Evolutionary conservation across 163 green algal genomes (phyloP), one percentile per base, ranked within the genome.

Genomic region (Scenedesmus sp.): DNA sequence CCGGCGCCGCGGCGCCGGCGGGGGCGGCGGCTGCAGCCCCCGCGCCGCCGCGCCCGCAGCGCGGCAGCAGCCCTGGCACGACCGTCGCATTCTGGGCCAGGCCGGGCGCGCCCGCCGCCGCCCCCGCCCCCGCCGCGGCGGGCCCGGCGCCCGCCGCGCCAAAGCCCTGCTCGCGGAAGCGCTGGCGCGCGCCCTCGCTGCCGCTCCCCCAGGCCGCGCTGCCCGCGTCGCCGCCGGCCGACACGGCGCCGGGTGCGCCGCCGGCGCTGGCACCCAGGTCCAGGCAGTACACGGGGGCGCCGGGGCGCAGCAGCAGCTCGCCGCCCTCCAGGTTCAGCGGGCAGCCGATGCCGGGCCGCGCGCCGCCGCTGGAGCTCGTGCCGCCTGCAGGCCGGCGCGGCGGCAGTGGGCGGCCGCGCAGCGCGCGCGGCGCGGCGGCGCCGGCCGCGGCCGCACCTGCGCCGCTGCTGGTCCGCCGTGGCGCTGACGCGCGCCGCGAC

Each of bases 221-320:
- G 33, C 62, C 4, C n/a, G n/a, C n/a, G n/a, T n/a, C n/a, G n/a
- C n/a, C n/a, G n/a, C n/a, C n/a, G n/a, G n/a, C n/a, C n/a, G n/a
- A n/a, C n/a, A n/a, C 64, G 45, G 64, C 45, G 22, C 14, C n/a
- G 14, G 4, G 24, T 44, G 24, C 45, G 4, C 54, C 24, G 10
- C 67, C 33, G 4, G 28, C 70, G 50, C 58, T 44, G 31, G 57
- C 58, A 34, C 71, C 71, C 2, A 79, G 17, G 14, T 71, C 58
- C 4, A 71, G 18, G 58, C 36, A 63, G 58, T 79, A 79, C 14
- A 79, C 58, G 5, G 74, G 74, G 11, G 74, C 74, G 33, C 51
- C 45, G 13, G 63, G 75, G 9, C 63, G 53, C 51, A 73, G 60
- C 72, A 80, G 20, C 22, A 80, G 60, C 29, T 64, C 47, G 34